Evolutionary conservation across 2,329 filamentous ascomycete genomes (phyloP), one percentile per base, ranked within the genome.

Genomic region (Aspergillus amoenus): DNA sequence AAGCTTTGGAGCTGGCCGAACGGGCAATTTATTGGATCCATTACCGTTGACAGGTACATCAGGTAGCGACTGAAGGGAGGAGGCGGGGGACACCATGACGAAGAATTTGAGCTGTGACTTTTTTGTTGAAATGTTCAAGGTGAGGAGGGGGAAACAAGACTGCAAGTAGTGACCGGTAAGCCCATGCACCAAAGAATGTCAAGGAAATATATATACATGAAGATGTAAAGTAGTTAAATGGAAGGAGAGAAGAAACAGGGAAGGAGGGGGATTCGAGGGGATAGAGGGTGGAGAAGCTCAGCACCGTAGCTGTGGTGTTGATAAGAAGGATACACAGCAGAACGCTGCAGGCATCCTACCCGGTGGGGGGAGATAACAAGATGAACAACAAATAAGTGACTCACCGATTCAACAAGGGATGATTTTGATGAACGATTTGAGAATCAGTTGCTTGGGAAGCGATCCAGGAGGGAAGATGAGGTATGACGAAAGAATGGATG

Each of bases 31-130:
- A 44, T 66, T 60, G 48, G 52, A 58, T 60, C 67, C 67, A 65
- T 69, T 61, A 60, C 69, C 68, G 63, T 70, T 72, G 62, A 62
- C 50, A 37, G 60, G 58, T 30, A 57, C 55, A 54, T 71, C 69
- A 40, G 68, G 61, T 39, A 58, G 61, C 12, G 69, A 66, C 45
- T 64, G 68, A 21, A 69, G 57, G 13, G 62, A 64, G n/a, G 62
- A 59, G 32, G 63, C 52, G 48, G 70, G 66, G 61, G 70, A 72
- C 32, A 69, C 68, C 70, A 73, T 73, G 60, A 51, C 62, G 55
- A 39, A 32, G 30, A 46, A 22, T 18, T 18, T 17, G 43, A 37
- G 39, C 21, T 40, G 47, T 18, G 52, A 51, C 40, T 8, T 22
- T 11, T 17, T 22, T 13, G 24, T 41, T 45, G 11, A 32, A 37